phyloP scores from a whole-genome alignment of 2,329 filamentous ascomycete species.

The Didymella arachidicola region DNA sequence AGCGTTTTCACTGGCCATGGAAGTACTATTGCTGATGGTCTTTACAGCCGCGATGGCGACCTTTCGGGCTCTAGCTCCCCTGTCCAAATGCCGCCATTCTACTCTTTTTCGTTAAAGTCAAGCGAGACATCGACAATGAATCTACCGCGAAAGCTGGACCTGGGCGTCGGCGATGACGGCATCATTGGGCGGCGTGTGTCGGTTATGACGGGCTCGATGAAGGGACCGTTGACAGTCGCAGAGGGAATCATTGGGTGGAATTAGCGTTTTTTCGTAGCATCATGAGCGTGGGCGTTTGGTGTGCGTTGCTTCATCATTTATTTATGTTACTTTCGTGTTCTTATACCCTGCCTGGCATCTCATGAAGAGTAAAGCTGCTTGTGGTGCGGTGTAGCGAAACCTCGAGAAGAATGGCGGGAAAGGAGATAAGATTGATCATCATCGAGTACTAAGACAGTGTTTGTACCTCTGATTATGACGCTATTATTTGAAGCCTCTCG shows the following conservation, averaged over 20 bases:
- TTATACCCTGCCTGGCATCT: no score
- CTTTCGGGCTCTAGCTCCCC: slow-evolving; percentile 23
- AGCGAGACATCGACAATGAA: slow-evolving; percentile 17
- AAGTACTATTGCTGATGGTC: not conserved
- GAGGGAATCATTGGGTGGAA: slow-evolving; percentile 50
- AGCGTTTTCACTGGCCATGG: not conserved
- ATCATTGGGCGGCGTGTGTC: slow-evolving; percentile 47
- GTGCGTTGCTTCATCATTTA: not conserved
- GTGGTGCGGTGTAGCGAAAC: no score
- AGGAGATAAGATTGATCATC: no score
- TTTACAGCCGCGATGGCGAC: slow-evolving; percentile 42
- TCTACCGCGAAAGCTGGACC: slow-evolving; percentile 35
- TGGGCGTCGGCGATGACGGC: slow-evolving; percentile 43
- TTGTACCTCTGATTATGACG: no score
- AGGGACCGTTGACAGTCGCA: slow-evolving; percentile 33
- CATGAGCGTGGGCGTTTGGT: slow-evolving; percentile 4
- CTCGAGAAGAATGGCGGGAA: no score
- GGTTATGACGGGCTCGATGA: slow-evolving; percentile 36
- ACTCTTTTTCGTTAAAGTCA: slow-evolving; percentile 35
- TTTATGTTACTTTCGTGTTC: no score
- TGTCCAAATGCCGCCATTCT: slow-evolving; percentile 28
- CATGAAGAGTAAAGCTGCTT: no score
- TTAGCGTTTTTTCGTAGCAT: slow-evolving; percentile 15
- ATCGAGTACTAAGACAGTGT: no score
- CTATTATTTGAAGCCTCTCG: no score